Percentiles rank a stretch among this genome's conserved stretches.
Conservation (phyloP, 768 basidiomycete species). For the Pulveroboletus ravenelii region DNA sequence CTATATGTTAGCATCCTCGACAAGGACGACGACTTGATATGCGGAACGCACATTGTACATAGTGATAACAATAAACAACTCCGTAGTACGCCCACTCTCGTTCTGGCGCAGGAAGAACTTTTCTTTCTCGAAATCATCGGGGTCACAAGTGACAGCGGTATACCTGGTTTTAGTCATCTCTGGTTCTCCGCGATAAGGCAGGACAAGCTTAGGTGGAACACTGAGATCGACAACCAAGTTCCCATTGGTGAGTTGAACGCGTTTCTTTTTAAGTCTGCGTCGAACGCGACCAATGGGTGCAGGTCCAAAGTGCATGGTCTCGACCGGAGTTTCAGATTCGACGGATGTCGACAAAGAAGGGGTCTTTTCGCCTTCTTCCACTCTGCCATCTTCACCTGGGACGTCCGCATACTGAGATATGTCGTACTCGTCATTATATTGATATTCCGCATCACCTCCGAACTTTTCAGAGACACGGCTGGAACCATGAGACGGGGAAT, state of each 20-base stretch:
- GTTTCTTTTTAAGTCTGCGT: conserved; percentile 74
- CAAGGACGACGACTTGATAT: neutral
- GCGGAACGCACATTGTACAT: conserved; percentile 82
- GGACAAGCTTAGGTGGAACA: conserved; percentile 78
- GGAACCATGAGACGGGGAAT: conserved; percentile 21
- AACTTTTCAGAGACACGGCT: conserved; percentile 24
- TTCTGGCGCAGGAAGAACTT: conserved; percentile 86
- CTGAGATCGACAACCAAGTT: conserved; percentile 82
- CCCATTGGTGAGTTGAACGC: conserved; percentile 80
- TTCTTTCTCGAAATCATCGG: conserved; percentile 82
- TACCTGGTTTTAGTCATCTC: conserved; percentile 75
- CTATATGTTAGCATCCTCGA: conserved; percentile 9
- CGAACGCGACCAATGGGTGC: conserved; percentile 76
- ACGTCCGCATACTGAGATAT: conserved; percentile 29
- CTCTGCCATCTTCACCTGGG: conserved; percentile 16
- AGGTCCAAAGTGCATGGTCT: conserved; percentile 83
- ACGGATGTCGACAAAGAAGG: conserved; percentile 27
- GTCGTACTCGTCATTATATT: conserved; percentile 26
- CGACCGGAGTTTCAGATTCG: conserved; percentile 49
- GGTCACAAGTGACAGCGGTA: conserved; percentile 91
- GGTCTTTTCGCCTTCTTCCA: conserved; percentile 22
- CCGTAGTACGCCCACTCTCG: conserved; percentile 73
- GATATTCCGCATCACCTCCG: conserved; percentile 1
- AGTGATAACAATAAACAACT: conserved; percentile 90
- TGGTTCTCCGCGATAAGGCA: conserved; percentile 64